Conservation (phyloP, 129 eudicot species). For the Tanacetum coccineum region DNA sequence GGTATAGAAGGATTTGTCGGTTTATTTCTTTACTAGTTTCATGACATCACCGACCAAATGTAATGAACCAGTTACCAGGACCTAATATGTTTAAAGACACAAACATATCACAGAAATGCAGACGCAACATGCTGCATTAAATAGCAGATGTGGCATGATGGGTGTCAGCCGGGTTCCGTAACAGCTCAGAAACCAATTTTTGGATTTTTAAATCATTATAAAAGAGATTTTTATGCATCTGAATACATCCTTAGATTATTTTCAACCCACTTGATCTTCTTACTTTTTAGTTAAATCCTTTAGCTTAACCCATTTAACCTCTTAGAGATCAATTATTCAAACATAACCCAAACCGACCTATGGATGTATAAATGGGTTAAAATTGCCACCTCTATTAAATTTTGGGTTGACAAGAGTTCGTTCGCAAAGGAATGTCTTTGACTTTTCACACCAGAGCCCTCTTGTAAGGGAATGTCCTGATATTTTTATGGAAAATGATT, state of each 20-base stretch:
- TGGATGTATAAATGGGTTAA: background rate
- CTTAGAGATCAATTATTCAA: too few species aligned
- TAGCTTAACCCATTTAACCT: too few species aligned
- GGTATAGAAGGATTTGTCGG: background rate
- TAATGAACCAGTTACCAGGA: slow-evolving; percentile 86
- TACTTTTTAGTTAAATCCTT: too few species aligned
- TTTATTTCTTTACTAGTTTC: slow-evolving; percentile 66
- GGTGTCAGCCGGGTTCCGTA: background rate
- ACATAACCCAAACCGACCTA: background rate
- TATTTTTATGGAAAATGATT: too few species aligned
- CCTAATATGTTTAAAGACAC: slow-evolving; percentile 40
- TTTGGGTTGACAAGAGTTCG: too few species aligned
- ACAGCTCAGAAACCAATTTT: too few species aligned
- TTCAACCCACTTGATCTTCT: background rate
- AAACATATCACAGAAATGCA: background rate
- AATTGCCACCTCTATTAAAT: slow-evolving; percentile 1
- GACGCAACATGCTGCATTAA: background rate
- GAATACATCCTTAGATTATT: background rate
- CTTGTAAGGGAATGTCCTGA: too few species aligned
- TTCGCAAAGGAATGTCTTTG: too few species aligned
- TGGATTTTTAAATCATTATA: too few species aligned
- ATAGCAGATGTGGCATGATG: background rate
- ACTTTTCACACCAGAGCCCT: too few species aligned
- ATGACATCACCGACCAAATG: slow-evolving; percentile 88
- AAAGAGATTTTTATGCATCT: background rate